These are phyloP conservation scores for Staphylotrichum longicolle DNA, from an alignment of 495 filamentous ascomycete genomes.

Conservation along the genomic window DNA sequence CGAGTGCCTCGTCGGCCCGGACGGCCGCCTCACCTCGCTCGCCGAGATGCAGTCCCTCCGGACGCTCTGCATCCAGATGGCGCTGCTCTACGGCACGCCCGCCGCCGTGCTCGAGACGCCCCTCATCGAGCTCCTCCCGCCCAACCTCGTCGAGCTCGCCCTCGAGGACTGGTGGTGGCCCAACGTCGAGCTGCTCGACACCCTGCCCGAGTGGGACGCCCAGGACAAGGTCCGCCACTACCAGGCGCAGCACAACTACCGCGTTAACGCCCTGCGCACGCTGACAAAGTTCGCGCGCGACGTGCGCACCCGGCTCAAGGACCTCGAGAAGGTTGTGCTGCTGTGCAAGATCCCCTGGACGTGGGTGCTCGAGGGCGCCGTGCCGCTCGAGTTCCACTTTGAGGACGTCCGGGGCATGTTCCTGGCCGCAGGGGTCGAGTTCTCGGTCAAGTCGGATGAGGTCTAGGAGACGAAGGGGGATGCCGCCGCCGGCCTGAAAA, in stretches of 20 bases:
- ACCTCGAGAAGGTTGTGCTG: slow-evolving; percentile 28
- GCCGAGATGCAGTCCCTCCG: slow-evolving; percentile 21
- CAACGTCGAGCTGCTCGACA: slow-evolving; percentile 18
- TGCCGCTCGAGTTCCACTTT: slow-evolving; percentile 31
- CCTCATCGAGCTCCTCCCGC: slow-evolving; percentile 31
- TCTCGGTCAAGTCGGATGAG: slow-evolving; percentile 27
- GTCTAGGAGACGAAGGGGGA: neutral
- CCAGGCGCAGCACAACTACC: slow-evolving; percentile 22
- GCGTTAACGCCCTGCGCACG: slow-evolving; percentile 25
- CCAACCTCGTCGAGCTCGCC: slow-evolving; percentile 33
- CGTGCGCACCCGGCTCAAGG: slow-evolving; percentile 11
- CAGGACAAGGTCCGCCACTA: slow-evolving; percentile 28
- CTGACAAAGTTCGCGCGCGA: slow-evolving; percentile 26
- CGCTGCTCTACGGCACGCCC: slow-evolving; percentile 25
- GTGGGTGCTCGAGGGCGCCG: slow-evolving; percentile 27
- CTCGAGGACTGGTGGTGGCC: slow-evolving; percentile 40
- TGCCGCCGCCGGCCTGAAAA: too few species aligned
- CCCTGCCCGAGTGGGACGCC: slow-evolving; percentile 23
- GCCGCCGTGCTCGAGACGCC: slow-evolving; percentile 17
- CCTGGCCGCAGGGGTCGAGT: slow-evolving; percentile 25
- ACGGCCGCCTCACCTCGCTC: slow-evolving; percentile 32
- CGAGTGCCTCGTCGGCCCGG: slow-evolving; percentile 26
- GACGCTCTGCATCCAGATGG: slow-evolving; percentile 32
- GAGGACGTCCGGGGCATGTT: slow-evolving; percentile 20
- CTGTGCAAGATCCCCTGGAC: slow-evolving; percentile 32